phyloP scores from a whole-genome alignment of 2,329 filamentous ascomycete genomes.

The Monosporascus cannonballus region DNA sequence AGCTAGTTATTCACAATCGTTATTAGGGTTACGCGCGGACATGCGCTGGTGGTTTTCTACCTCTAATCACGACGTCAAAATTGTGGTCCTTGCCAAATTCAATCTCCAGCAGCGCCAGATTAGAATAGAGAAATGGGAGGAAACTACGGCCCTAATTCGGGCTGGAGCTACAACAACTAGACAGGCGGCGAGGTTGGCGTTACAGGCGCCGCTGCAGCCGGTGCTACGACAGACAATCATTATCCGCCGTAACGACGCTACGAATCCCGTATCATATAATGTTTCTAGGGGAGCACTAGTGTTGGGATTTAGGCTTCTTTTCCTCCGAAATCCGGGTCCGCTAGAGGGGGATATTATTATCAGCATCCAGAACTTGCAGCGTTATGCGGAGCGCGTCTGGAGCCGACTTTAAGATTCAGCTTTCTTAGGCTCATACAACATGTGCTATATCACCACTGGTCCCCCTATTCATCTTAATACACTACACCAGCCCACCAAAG shows the following conservation, averaged over 20 bases:
- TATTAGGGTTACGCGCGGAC: neutral
- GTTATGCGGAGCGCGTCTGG: neutral
- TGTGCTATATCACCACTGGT: no score
- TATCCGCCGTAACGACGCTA: neutral
- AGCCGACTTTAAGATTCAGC: no score
- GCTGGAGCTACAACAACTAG: slow-evolving; percentile 1
- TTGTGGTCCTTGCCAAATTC: slow-evolving; percentile 3
- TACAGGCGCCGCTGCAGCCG: neutral
- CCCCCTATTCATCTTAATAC: no score
- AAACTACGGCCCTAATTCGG: neutral
- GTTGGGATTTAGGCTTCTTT: neutral
- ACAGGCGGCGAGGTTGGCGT: no score
- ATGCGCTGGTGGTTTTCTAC: slow-evolving; percentile 3
- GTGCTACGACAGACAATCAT: slow-evolving; percentile 2
- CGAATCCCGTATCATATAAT: slow-evolving; percentile 1
- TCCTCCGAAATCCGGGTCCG: neutral
- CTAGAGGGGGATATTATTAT: neutral
- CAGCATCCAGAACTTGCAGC: neutral
- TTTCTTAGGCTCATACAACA: no score
- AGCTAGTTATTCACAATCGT: slow-evolving; percentile 1
- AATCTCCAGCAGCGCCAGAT: neutral
- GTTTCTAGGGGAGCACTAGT: neutral
- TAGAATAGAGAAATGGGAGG: slow-evolving; percentile 4
- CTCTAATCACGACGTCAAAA: slow-evolving; percentile 3
- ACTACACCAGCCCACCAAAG: no score